Conservation (phyloP, 2,329 filamentous ascomycete genomes). For the Akanthomyces lecanii region DNA sequence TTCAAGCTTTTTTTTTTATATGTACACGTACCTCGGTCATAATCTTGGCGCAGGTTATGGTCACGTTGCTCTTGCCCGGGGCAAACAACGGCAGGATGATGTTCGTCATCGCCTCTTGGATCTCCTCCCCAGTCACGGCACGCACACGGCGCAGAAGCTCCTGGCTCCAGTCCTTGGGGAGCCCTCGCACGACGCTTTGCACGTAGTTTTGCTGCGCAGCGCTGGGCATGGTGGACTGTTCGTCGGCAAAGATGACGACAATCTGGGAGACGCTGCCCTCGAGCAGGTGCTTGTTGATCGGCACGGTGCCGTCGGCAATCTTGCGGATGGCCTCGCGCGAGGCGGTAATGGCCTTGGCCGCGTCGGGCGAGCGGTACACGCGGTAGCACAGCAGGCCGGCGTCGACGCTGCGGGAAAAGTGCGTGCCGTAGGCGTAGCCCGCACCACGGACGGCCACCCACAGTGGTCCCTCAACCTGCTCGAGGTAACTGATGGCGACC, state of each 20-base stretch:
- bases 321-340: constrained; percentile 70
- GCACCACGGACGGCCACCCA: constrained; percentile 92
- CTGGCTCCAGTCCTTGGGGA: constrained; percentile 74
- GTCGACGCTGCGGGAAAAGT: constrained; percentile 73
- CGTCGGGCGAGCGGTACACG: constrained; percentile 86
- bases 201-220: constrained; percentile 83
- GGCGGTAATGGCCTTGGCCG: constrained; percentile 77
- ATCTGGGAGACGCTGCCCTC: constrained; percentile 90
- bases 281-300: constrained; percentile 75
- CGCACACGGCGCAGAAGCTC: constrained; percentile 73
- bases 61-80: constrained; percentile 74
- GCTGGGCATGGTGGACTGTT: constrained; percentile 77
- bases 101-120: constrained; percentile 68
- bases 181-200: constrained; percentile 69
- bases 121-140: constrained; percentile 69
- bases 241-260: constrained; percentile 79
- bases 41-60: constrained; percentile 81
- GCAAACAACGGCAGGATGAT: constrained; percentile 77
- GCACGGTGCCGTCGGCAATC: constrained; percentile 65
- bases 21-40: constrained; percentile 68
- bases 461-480: constrained; percentile 87
- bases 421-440: constrained; percentile 85
- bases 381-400: constrained; percentile 77
- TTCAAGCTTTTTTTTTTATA: neutral
- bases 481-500: constrained; percentile 86